Conservation (phyloP, 164 flowering plant species). For the Nelumbo lutea region DNA sequence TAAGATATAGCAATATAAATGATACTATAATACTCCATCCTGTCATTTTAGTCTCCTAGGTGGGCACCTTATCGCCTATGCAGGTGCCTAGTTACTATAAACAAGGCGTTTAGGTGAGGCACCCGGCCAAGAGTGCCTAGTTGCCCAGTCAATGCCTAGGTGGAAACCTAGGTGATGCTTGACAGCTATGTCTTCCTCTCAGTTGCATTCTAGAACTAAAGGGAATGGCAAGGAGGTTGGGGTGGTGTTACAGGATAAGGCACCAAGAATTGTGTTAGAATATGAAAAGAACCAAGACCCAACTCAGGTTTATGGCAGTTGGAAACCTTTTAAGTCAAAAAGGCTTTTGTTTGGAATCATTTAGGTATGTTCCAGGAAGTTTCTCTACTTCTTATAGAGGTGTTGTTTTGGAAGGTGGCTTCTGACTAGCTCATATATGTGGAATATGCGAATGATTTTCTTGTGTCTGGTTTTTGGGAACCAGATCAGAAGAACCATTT, state of each 20-base stretch:
- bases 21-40: too few relatives aligned
- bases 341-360: constrained; percentile 55
- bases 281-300: constrained; percentile 39
- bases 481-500: constrained; percentile 60
- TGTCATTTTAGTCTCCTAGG: too few relatives aligned
- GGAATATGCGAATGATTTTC: constrained; percentile 98
- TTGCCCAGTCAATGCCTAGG: constrained; percentile 60
- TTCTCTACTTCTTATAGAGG: constrained; percentile 60
- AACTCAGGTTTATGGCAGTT: constrained; percentile 54
- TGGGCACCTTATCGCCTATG: constrained; percentile 21
- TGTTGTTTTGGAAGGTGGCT: constrained; percentile 85
- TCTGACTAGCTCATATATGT: constrained; percentile 80
- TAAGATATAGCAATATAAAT: too few relatives aligned
- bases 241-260: constrained; percentile 85
- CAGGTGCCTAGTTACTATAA: too few relatives aligned
- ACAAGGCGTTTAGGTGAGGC: too few relatives aligned
- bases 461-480: constrained; percentile 90
- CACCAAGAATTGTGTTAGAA: constrained; percentile 84
- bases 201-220: constrained; percentile 19
- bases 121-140: constrained; percentile 8
- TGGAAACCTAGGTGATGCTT: constrained; percentile 42
- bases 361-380: constrained; percentile 64
- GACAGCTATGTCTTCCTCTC: constrained; percentile 11
- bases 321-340: constrained; percentile 67
- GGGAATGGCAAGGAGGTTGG: constrained; percentile 34